phyloP scores from a whole-genome alignment of 208 protist genomes.

The Wallacemonas sp. region DNA sequence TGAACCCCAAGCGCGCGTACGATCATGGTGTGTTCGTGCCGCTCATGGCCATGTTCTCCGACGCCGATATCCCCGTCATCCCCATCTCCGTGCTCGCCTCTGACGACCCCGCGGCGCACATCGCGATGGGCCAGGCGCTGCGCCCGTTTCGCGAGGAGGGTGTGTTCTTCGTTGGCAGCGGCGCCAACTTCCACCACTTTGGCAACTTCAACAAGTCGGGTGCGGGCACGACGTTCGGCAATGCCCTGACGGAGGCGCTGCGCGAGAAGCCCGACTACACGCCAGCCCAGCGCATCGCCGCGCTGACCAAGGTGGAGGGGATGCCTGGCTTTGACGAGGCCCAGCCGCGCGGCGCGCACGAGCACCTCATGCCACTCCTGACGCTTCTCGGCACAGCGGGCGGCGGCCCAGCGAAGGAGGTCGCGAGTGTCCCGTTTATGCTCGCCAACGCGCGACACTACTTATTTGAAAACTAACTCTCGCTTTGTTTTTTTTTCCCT shows the following conservation, averaged over 20 bases:
- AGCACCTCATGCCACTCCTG: conserved; percentile 89
- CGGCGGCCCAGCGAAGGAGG: conserved; percentile 35
- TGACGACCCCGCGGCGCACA: conserved; percentile 66
- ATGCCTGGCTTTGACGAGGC: conserved; percentile 69
- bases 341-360: conserved; percentile 47
- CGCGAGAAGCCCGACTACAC: conserved; percentile 18
- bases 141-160: conserved; percentile 60
- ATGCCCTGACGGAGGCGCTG: conserved; percentile 47
- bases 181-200: conserved; percentile 83
- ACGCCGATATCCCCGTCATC: conserved; percentile 87
- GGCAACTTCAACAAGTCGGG: conserved; percentile 25
- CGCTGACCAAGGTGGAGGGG: conserved; percentile 31
- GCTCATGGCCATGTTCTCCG: conserved; percentile 75
- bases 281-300: conserved; percentile 29
- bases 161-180: conserved; percentile 84
- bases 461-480: conserved; percentile 9
- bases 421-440: not conserved
- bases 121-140: conserved; percentile 72
- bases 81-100: conserved; percentile 69
- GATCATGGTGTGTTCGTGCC: conserved; percentile 91
- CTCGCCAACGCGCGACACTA: not conserved
- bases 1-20: conserved; percentile 48
- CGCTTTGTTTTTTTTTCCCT: not conserved
- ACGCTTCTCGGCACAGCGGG: conserved; percentile 54
- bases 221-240: conserved; percentile 51